Evolutionary conservation across 371 early-diverging fungal species (phyloP), one percentile per base, ranked within the genome.

Genomic region (Smittium culicis): DNA sequence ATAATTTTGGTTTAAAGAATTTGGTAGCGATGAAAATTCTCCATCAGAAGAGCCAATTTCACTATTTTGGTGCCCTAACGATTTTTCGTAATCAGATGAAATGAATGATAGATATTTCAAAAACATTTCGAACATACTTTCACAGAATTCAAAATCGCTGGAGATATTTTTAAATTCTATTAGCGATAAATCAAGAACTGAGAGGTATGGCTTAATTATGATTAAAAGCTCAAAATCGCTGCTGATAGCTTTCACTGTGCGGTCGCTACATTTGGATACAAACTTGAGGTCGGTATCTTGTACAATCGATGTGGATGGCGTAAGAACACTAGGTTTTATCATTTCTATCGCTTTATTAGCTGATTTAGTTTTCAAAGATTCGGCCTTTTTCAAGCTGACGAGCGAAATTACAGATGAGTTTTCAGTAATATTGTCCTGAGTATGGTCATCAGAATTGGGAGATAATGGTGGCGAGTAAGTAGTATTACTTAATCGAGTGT

Each of bases 171-270:
- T 45, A 20, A 45, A 45, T 45, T 45, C 45, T 5, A 20, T 20
- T 11, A 45, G 45, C 5, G 45, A 5, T 20, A 45, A 45, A 45
- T 45, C 45, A 5, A 45, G 45, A 45, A 45, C 20, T 20, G 5
- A 20, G 20, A 45, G 45, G 45, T 45, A 45, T 45, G 45, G 45
- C 20, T 45, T 45, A 20, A 45, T 45, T 45, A 45, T 45, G 59
- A 65, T 76, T 45, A 66, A 66, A 59, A 54, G 64, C 55, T 17
- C 61, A 16, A 63, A n/a, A 24, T 61, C 62, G 54, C 28, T 17
- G 25, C 65, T 63, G 2, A 24, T 16, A 1, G 45, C 17, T 20
- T 59, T 45, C 61, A 64, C 58, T 57, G 61, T 45, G 31, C 69
- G 65, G 35, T 1, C 35, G 3, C 16, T 29, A 25, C 68, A 64